These are phyloP conservation scores for Gossypium schwendimanii DNA, from an alignment of 441 rosid genomes.

Conservation along the genomic window DNA sequence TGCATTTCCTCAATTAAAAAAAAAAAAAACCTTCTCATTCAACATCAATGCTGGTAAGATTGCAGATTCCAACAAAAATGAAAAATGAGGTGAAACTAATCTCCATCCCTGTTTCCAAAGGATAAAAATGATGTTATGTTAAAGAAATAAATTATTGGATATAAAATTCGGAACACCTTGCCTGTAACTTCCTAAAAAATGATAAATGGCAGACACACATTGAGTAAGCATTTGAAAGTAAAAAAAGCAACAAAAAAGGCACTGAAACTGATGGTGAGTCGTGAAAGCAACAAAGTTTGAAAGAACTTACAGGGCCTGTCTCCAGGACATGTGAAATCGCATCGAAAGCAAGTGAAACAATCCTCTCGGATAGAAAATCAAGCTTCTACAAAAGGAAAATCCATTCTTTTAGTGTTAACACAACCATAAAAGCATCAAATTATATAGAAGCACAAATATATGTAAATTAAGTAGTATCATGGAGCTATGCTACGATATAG, in stretches of 20 bases:
- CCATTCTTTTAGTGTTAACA: conserved; percentile 10
- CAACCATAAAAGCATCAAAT: neutral
- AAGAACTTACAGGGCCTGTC: conserved; percentile 73
- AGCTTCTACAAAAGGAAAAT: conserved; percentile 53
- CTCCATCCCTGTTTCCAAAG: conserved; percentile 70
- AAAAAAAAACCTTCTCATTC: conserved; percentile 60
- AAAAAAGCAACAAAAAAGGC: neutral
- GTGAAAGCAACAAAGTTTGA: conserved; percentile 13
- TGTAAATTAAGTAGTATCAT: neutral
- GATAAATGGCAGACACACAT: conserved; percentile 3
- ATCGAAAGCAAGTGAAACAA: conserved; percentile 71
- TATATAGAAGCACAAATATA: neutral
- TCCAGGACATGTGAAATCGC: conserved; percentile 69
- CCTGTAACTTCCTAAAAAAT: conserved; percentile 1
- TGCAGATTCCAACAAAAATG: conserved; percentile 63
- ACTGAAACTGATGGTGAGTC: neutral
- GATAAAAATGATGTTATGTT: conserved; percentile 5
- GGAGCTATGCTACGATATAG: neutral
- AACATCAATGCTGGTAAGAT: conserved; percentile 66
- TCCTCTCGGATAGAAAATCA: conserved; percentile 54
- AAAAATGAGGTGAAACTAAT: conserved; percentile 77
- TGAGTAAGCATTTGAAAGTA: neutral
- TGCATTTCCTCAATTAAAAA: conserved; percentile 4
- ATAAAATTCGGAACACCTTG: conserved; percentile 7
- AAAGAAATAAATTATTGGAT: conserved; percentile 6